Conservation (phyloP, 1,284 basidiomycete genomes). For the Vanrija pseudolonga region DNA sequence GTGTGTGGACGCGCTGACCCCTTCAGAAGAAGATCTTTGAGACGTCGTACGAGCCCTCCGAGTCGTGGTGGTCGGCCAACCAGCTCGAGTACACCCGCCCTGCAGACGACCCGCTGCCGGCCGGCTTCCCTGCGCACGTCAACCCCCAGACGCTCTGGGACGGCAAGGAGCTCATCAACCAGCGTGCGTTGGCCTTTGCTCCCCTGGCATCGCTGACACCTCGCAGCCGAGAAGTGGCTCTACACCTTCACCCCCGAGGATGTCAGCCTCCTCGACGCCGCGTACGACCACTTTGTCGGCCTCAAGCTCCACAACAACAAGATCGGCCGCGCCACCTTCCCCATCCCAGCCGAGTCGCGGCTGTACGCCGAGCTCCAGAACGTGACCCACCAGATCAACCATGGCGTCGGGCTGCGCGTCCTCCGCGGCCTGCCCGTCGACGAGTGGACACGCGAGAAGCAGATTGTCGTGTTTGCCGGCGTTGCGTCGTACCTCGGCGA, state of each 20-base stretch:
- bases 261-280: slow-evolving; percentile 14
- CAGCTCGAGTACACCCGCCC: slow-evolving; percentile 20
- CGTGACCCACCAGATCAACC: slow-evolving; percentile 16
- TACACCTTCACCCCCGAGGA: slow-evolving; percentile 23
- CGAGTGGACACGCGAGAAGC: slow-evolving; percentile 20
- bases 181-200: slow-evolving; percentile 21
- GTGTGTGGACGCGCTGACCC: too few species aligned
- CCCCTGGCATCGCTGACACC: neutral
- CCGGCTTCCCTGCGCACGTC: slow-evolving; percentile 17
- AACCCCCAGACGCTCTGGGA: slow-evolving; percentile 22
- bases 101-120: slow-evolving; percentile 18
- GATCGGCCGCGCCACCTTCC: slow-evolving; percentile 15
- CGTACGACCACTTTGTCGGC: slow-evolving; percentile 22
- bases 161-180: slow-evolving; percentile 23
- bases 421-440: slow-evolving; percentile 28
- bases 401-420: slow-evolving; percentile 24
- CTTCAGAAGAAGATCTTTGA: slow-evolving; percentile 5
- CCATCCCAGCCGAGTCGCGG: slow-evolving; percentile 15
- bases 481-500: slow-evolving; percentile 20
- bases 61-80: slow-evolving; percentile 23
- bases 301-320: slow-evolving; percentile 12
- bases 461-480: slow-evolving; percentile 25
- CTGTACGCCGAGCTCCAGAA: slow-evolving; percentile 16
- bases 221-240: slow-evolving; percentile 24
- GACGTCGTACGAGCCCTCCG: slow-evolving; percentile 24